Percentiles rank a stretch among this genome's conserved stretches.
These are phyloP conservation scores for Nannizzia gypsea DNA, from an alignment of 2,329 filamentous ascomycete genomes.

Conservation along the genomic window DNA sequence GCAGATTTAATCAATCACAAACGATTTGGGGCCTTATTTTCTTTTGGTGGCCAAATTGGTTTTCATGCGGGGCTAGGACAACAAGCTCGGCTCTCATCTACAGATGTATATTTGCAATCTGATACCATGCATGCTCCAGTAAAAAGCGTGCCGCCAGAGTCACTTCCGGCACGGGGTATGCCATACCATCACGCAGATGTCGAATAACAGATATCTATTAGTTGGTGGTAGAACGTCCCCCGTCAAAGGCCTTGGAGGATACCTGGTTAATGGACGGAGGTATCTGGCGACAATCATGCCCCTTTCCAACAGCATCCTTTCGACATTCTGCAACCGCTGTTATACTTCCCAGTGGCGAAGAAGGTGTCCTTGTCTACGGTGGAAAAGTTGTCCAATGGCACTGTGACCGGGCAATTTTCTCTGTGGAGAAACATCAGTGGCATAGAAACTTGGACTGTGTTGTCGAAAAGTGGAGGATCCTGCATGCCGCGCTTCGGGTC, in stretches of 20 bases:
- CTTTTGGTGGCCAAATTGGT: slow-evolving; percentile 25
- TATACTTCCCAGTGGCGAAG: slow-evolving; percentile 18
- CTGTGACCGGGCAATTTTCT: slow-evolving; percentile 42
- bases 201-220: slow-evolving; percentile 48
- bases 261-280: slow-evolving; percentile 60
- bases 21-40: slow-evolving; percentile 49
- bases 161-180: slow-evolving; percentile 48
- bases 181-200: slow-evolving; percentile 60
- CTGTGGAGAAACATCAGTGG: slow-evolving; percentile 37
- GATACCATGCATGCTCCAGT: slow-evolving; percentile 37
- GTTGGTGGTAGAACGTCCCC: slow-evolving; percentile 71
- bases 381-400: slow-evolving; percentile 45
- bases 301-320: slow-evolving; percentile 60
- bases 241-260: slow-evolving; percentile 54
- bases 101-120: slow-evolving; percentile 37
- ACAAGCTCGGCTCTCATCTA: slow-evolving; percentile 38
- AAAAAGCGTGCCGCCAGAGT: slow-evolving; percentile 26
- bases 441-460: slow-evolving; percentile 38
- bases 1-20: slow-evolving; percentile 38
- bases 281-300: slow-evolving; percentile 52
- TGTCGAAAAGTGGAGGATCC: slow-evolving; percentile 25
- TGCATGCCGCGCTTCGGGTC: slow-evolving; percentile 47
- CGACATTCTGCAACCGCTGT: slow-evolving; percentile 55
- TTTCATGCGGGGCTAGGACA: slow-evolving; percentile 34
- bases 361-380: slow-evolving; percentile 46